Evolutionary conservation across 345 rosid genomes (phyloP).

Genomic region (Acer saccharum): DNA sequence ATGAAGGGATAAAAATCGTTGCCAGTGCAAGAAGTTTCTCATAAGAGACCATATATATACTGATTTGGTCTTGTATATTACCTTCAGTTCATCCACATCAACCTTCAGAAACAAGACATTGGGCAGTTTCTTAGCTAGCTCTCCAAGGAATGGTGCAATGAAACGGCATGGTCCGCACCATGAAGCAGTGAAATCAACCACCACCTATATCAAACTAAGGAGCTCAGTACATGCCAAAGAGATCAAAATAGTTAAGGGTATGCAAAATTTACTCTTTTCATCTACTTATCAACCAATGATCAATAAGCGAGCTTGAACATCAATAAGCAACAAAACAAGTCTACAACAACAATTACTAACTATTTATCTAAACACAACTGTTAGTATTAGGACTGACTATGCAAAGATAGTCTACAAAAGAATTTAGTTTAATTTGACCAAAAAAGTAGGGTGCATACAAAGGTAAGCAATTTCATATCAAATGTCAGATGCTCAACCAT

Average conservation of each 20-base stretch:
- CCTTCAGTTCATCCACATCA: conserved; percentile 78
- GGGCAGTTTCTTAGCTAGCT: conserved; percentile 67
- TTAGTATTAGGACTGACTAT: neutral
- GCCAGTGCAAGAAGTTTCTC: neutral
- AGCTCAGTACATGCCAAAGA: conserved; percentile 8
- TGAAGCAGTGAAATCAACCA: conserved; percentile 81
- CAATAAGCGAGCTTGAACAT: too few species aligned
- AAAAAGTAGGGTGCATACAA: neutral
- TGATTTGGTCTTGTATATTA: conserved; percentile 19
- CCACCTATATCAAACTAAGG: conserved; percentile 43
- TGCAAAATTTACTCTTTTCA: neutral
- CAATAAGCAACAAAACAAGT: neutral
- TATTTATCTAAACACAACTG: too few species aligned
- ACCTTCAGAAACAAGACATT: conserved; percentile 65
- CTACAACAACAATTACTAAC: neutral
- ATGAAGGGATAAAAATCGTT: neutral
- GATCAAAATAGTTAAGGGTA: neutral
- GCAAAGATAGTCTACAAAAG: neutral
- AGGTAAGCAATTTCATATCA: neutral
- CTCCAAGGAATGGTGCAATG: conserved; percentile 67
- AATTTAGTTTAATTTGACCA: neutral
- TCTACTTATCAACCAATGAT: neutral
- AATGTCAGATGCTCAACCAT: neutral
- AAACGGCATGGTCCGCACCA: conserved; percentile 87
- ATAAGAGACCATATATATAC: neutral